Conservation (phyloP, 176 grass and related monocot species). For the Hordeum marinum region DNA sequence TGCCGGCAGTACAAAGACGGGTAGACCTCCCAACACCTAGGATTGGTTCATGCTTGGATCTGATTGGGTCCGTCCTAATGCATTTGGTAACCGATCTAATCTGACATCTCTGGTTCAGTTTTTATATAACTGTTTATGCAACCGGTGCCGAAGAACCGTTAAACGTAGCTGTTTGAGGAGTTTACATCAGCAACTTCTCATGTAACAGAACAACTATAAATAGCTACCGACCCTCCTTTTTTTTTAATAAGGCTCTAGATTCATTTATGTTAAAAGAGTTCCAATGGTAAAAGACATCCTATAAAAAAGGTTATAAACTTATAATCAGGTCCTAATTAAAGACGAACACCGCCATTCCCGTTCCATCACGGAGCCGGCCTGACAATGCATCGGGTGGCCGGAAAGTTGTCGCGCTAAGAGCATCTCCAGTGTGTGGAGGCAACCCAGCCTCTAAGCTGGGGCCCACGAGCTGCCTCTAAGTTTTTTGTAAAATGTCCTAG, state of each 20-base stretch:
- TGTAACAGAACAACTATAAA: too few species aligned
- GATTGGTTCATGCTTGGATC: not conserved
- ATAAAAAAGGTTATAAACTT: too few species aligned
- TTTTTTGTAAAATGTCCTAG: too few species aligned
- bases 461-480: too few species aligned
- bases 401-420: not conserved
- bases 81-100: not conserved
- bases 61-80: slow-evolving; percentile 10
- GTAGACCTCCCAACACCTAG: slow-evolving; percentile 23
- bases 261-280: not conserved
- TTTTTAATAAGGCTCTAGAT: too few species aligned
- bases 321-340: not conserved
- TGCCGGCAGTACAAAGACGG: slow-evolving; percentile 26
- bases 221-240: too few species aligned
- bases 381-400: not conserved
- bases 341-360: not conserved
- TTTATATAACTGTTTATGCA: not conserved
- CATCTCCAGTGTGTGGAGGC: too few species aligned
- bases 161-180: not conserved
- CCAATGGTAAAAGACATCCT: not conserved
- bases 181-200: too few species aligned
- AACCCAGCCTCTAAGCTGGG: too few species aligned
- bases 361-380: not conserved
- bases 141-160: not conserved
- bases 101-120: not conserved